A percentile compares a stretch with the other conserved stretches of the same genome.
These are phyloP conservation scores for Trematosphaeria pertusa DNA, from an alignment of 2,329 filamentous ascomycete species.

Conservation along the genomic window DNA sequence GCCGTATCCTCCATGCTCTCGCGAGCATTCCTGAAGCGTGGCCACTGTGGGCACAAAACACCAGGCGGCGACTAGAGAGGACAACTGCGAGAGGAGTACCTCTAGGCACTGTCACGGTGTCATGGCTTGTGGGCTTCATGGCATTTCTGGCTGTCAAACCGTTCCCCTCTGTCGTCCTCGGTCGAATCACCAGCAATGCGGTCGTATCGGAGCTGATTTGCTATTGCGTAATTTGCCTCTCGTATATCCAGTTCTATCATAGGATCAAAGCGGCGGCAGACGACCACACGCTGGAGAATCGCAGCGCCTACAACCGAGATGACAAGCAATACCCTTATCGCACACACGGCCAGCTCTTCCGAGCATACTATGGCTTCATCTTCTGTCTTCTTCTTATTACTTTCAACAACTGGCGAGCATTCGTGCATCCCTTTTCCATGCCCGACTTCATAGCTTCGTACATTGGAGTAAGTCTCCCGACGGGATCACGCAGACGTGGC, in stretches of 20 bases:
- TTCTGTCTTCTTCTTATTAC: slow-evolving; percentile 33
- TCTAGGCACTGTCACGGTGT: slow-evolving; percentile 46
- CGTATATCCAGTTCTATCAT: slow-evolving; percentile 45
- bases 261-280: slow-evolving; percentile 31
- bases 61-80: slow-evolving; percentile 42
- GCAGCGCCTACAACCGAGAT: slow-evolving; percentile 33
- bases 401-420: slow-evolving; percentile 36
- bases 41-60: slow-evolving; percentile 44
- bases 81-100: slow-evolving; percentile 49
- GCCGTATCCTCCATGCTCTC: slow-evolving; percentile 53
- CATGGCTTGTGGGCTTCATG: slow-evolving; percentile 48
- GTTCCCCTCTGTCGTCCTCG: slow-evolving; percentile 34
- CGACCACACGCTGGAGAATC: slow-evolving; percentile 33
- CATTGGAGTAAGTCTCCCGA: slow-evolving; percentile 26
- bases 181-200: slow-evolving; percentile 44
- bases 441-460: slow-evolving; percentile 29
- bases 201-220: slow-evolving; percentile 48
- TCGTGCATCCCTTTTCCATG: slow-evolving; percentile 22
- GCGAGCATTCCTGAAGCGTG: slow-evolving; percentile 50
- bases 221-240: slow-evolving; percentile 42
- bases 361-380: slow-evolving; percentile 34
- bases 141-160: slow-evolving; percentile 46
- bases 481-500: not conserved
- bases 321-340: slow-evolving; percentile 38
- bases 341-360: slow-evolving; percentile 33